A percentile compares a stretch with the other conserved stretches of the same genome.
Conservation (phyloP, 305 asterid species). For the Solanum chacoense region DNA sequence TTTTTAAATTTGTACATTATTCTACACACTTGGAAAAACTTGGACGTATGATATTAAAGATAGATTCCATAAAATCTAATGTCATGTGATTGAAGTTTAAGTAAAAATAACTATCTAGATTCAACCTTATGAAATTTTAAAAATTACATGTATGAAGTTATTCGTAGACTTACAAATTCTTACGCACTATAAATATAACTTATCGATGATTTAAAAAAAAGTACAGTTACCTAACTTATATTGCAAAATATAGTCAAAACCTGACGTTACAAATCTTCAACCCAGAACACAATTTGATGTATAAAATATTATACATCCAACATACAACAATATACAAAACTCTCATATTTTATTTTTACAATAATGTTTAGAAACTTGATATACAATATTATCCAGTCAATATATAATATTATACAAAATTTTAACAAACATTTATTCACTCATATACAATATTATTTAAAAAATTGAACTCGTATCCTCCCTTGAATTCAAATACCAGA, state of each 20-base stretch:
- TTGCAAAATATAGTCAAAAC: too few species aligned
- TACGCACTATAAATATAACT: not conserved
- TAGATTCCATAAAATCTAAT: not conserved
- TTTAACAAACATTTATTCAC: too few species aligned
- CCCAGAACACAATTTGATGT: not conserved
- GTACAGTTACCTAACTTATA: not conserved
- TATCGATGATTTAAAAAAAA: not conserved
- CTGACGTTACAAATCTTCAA: too few species aligned
- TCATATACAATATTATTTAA: too few species aligned
- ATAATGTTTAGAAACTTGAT: too few species aligned
- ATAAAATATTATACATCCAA: not conserved
- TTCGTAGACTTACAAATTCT: not conserved
- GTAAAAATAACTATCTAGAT: not conserved
- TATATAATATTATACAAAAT: too few species aligned
- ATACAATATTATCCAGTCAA: not conserved
- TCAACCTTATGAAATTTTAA: not conserved
- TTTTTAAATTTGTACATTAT: not conserved
- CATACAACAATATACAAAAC: not conserved
- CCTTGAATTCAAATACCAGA: not conserved
- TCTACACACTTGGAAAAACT: not conserved
- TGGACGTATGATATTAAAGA: not conserved
- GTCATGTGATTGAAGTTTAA: not conserved
- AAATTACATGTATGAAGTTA: not conserved
- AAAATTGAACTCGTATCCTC: too few species aligned
- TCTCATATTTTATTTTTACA: not conserved